Base-by-base conservation (phyloP, 768 basidiomycete genomes). In the Daedaleopsis sinensis region DNA sequence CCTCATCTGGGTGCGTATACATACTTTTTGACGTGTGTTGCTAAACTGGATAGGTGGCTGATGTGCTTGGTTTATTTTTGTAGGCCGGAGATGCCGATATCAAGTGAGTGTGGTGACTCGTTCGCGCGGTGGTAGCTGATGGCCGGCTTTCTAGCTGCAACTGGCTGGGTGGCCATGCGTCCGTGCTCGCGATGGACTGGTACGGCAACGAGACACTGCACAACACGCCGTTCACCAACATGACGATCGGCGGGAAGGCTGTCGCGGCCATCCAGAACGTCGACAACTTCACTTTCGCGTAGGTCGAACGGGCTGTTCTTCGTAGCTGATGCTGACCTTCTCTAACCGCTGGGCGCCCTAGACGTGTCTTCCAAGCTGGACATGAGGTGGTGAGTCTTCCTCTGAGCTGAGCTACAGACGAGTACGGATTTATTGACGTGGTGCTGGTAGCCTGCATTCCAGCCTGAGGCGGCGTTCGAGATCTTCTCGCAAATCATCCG, bases 281-380 rank as follows among this genome's bases (percentile, higher is more conserved):
- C 37, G 85, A 84, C 62, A 85, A 86, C 59, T 88, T 88, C 67
- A 77, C 83, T 0, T 89, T 89, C 70, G 88, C 85, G 86, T 87
- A 59, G 66, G 86, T 80, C 3, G 18, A 23, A 44, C 39, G 16
- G n/a, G 13, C 37, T 7, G n/a, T 24, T 10, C 19, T n/a, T 19
- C 18, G 11, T 46, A 13, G 21, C 38, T 36, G 7, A 13, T 46
- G 18, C 11, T 52, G 19, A 7, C 15, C 16, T 3, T 32, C 4
- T 3, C 3, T 7, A 32, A 32, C 18, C 3, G 38, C 57, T 19
- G 16, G 47, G 27, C 39, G n/a, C n/a, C n/a, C n/a, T n/a, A 86
- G 86, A 62, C 77, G 85, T 12, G 79, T 89, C 0, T 88, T 76
- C 68, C 77, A 69, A 61, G 74, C 86, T 7, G 87, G 87, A 10